Conservation (phyloP, 1,139 yeast genomes). For the Williopsis jadinii region DNA sequence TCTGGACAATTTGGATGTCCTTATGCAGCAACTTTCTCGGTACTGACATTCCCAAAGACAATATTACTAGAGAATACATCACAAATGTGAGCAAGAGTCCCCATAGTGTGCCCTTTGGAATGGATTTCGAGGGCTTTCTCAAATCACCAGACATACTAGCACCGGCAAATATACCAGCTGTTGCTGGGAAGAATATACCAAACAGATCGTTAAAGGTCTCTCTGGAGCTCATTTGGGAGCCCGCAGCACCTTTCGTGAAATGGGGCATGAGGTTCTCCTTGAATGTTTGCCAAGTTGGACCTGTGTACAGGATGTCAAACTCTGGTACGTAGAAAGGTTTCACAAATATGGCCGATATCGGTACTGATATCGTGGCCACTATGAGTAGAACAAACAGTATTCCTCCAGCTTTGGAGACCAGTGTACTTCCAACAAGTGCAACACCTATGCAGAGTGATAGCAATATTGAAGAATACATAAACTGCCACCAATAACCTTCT, state of each 20-base stretch:
- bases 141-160: constrained; percentile 98
- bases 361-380: constrained; percentile 73
- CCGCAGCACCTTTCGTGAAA: constrained; percentile 89
- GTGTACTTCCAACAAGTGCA: constrained; percentile 74
- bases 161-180: constrained; percentile 98
- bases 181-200: constrained; percentile 96
- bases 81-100: constrained; percentile 72
- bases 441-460: constrained; percentile 68
- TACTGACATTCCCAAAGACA: constrained; percentile 71
- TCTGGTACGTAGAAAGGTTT: constrained; percentile 49
- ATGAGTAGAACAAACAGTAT: constrained; percentile 63
- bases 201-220: constrained; percentile 81
- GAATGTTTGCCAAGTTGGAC: constrained; percentile 63
- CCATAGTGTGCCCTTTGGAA: constrained; percentile 83
- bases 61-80: constrained; percentile 67
- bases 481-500: constrained; percentile 47
- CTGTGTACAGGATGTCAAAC: constrained; percentile 54
- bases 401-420: constrained; percentile 81
- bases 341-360: constrained; percentile 64
- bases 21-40: constrained; percentile 69
- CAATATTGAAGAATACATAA: constrained; percentile 58
- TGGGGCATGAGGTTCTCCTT: constrained; percentile 63
- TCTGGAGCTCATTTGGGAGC: constrained; percentile 56
- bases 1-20: constrained; percentile 81
- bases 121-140: constrained; percentile 74